Percentiles rank a stretch among this genome's conserved stretches.
Conservation (phyloP, 2,329 filamentous ascomycete species). For the Talaromyces islandicus region DNA sequence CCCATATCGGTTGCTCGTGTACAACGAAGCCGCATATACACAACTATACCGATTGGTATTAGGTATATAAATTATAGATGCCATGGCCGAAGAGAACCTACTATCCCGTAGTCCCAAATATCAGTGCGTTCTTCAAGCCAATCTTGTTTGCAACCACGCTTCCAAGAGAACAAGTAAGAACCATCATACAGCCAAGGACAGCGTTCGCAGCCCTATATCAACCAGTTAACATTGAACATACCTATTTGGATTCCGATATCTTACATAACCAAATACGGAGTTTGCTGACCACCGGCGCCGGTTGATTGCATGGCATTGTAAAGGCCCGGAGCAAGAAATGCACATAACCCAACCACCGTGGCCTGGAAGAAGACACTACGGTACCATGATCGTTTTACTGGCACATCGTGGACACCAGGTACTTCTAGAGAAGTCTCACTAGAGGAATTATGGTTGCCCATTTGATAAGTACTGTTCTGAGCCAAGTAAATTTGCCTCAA, state of each 20-base stretch:
- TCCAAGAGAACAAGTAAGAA: background rate
- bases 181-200: constrained; percentile 1
- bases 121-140: background rate
- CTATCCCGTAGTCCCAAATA: background rate
- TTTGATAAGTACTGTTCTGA: too few species aligned
- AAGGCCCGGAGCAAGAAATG: constrained; percentile 43
- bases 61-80: too few species aligned
- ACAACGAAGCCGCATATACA: background rate
- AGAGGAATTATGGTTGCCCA: too few species aligned
- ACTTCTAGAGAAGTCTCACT: background rate
- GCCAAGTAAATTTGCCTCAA: too few species aligned
- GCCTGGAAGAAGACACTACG: constrained; percentile 44
- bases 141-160: background rate
- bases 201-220: background rate
- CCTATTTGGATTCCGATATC: background rate
- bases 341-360: constrained; percentile 40
- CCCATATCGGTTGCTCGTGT: constrained; percentile 42
- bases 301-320: constrained; percentile 43
- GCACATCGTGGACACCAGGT: background rate
- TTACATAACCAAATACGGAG: background rate
- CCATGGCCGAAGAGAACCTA: background rate
- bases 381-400: constrained; percentile 22
- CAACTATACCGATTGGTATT: background rate
- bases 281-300: background rate
- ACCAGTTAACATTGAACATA: too few species aligned